Evolutionary conservation across 208 protist species (phyloP).

Genomic region (Trypanosomatidae sp.): DNA sequence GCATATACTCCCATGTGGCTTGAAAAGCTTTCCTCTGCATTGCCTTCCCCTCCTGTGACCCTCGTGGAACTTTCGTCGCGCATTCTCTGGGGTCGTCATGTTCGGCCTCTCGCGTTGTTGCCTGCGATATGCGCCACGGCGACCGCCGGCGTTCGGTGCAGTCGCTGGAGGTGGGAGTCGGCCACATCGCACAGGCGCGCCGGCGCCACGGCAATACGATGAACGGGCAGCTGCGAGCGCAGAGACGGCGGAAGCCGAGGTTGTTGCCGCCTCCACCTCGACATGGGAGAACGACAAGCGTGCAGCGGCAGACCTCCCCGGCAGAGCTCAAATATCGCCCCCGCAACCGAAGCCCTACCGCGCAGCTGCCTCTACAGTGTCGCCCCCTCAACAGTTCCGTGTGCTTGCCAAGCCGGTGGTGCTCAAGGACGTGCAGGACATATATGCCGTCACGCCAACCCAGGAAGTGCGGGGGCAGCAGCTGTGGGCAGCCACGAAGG

Average conservation of each 20-base stretch:
- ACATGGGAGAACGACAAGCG: neutral
- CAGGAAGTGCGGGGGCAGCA: conserved; percentile 41
- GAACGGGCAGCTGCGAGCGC: neutral
- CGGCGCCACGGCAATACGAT: neutral
- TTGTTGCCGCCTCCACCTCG: conserved; percentile 3
- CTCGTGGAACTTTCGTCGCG: neutral
- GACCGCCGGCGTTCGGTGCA: neutral
- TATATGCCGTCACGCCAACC: conserved; percentile 18
- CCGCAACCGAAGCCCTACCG: neutral
- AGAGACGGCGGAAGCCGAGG: conserved; percentile 5
- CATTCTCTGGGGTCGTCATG: neutral
- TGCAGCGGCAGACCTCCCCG: neutral
- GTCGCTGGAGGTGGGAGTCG: neutral
- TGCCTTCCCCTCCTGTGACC: neutral
- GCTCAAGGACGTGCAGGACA: conserved; percentile 48
- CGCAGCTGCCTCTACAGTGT: neutral
- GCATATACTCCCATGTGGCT: neutral
- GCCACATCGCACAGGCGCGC: neutral
- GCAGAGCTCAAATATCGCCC: neutral
- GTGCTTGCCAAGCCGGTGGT: conserved; percentile 27
- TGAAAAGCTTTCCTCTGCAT: neutral
- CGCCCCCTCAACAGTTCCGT: neutral
- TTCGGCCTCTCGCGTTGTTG: conserved; percentile 5
- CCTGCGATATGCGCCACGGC: conserved; percentile 5
- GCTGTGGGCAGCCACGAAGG: conserved; percentile 61